Evolutionary conservation across 2,329 filamentous ascomycete species (phyloP), one percentile per base, ranked within the genome.

Genomic region (Alternaria panax): DNA sequence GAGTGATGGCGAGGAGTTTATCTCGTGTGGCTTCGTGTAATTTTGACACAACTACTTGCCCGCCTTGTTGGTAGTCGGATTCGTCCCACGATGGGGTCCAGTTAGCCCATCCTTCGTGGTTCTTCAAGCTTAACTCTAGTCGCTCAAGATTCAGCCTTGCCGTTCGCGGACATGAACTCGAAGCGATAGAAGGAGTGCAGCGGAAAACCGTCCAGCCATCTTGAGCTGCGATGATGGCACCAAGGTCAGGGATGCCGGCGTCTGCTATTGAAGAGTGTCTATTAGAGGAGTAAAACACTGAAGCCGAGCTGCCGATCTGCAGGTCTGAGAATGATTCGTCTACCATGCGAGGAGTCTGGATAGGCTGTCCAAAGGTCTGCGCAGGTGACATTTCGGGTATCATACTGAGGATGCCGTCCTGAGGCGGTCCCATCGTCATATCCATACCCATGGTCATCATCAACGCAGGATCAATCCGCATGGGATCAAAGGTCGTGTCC

Each of bases 1-100:
- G 89, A 0, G 88, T 90, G 62, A 91, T 90, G 48, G 88, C 88
- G n/a, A 90, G 83, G 68, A 91, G 85, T 72, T 87, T 88, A 72
- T 92, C 89, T 30, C 89, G 83, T 2, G 88, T 88, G 43, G 83
- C 79, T 55, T 84, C 83, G 45, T 83, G 82, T 48, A 85, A 70
- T 34, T 79, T 81, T 68, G 83, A 79, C 12, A 84, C 81, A 5
- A 76, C 76, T 41, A 85, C 73, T 41, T 80, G 77, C 28, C 83
- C 80, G 32, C 79, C 79, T n/a, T 78, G 78, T 20, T 80, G 76
- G 51, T 81, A 80, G 54, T 84, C 82, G 7, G 77, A 66, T 30
- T 85, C 82, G 46, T 84, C 78, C 78, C 81, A 82, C 12, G 78
- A 72, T n/a, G 82, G 81, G 42, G 76, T 77, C 83, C 83, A 85